Conservation (phyloP, 1,284 basidiomycete genomes). For the Schizophyllum amplum region DNA sequence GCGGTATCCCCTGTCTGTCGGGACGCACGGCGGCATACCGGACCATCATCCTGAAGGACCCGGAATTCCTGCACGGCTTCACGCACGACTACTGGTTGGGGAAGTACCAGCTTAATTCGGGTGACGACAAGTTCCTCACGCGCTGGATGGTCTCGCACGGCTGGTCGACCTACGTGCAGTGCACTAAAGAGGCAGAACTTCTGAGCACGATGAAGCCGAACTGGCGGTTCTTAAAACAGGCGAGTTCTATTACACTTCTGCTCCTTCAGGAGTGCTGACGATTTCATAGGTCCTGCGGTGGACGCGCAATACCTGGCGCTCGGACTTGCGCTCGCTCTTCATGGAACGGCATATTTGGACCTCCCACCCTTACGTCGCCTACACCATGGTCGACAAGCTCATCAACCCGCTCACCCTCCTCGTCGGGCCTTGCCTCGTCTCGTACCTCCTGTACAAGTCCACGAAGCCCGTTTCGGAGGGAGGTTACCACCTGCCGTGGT, state of each 20-base stretch:
- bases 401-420: slow-evolving; percentile 87
- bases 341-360: slow-evolving; percentile 86
- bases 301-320: slow-evolving; percentile 92
- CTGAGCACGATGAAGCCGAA: slow-evolving; percentile 93
- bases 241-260: background rate
- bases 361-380: slow-evolving; percentile 82
- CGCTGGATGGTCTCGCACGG: slow-evolving; percentile 93
- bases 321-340: slow-evolving; percentile 81
- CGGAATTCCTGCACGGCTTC: slow-evolving; percentile 85
- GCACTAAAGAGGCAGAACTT: slow-evolving; percentile 84
- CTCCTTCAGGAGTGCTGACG: background rate
- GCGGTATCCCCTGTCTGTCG: slow-evolving; percentile 84
- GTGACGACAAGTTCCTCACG: slow-evolving; percentile 93
- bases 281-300: slow-evolving; percentile 58
- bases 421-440: slow-evolving; percentile 73
- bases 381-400: slow-evolving; percentile 91
- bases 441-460: slow-evolving; percentile 71
- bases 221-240: slow-evolving; percentile 88
- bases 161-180: slow-evolving; percentile 90
- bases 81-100: slow-evolving; percentile 90
- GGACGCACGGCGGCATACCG: slow-evolving; percentile 89
- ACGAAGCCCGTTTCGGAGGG: slow-evolving; percentile 61
- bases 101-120: slow-evolving; percentile 88
- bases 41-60: slow-evolving; percentile 89
- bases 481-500: slow-evolving; percentile 86